Base-by-base conservation (phyloP, 1,284 basidiomycete species). In the Hymenochaete sp. region DNA sequence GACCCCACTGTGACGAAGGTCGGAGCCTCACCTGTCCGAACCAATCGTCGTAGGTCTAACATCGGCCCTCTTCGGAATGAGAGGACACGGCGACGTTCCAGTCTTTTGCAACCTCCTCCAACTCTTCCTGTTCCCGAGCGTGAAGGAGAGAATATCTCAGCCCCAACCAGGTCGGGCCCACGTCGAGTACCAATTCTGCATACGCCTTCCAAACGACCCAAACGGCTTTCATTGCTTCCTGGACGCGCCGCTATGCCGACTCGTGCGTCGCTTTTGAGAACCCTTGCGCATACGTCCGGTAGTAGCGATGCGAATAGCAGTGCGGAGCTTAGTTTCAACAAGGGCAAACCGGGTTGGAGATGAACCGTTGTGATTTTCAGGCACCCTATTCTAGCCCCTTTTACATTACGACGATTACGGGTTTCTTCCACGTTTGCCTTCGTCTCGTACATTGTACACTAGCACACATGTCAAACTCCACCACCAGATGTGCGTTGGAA, bases 21-120 rank as follows among this genome's bases (percentile, higher is more conserved):
- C n/a, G 67, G 63, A 10, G 70, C 73, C 18, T 53, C 55, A 35
- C 70, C 71, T 16, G 67, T 72, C 3, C 75, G 70, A 47, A 74
- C 67, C 56, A 60, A 60, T 10, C 69, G 83, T 49, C 68, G 86
- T 50, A 73, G 79, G 40, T 89, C 86, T 22, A 80, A 79, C 54
- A 73, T 86, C 46, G 85, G 85, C 3, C 74, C 79, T 10, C 56
- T 79, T 57, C 75, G 84, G 21, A 70, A 65, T 50, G 85, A 88
- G 60, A 83, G 83, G 59, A 64, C 64, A 13, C 66, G 84, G 52
- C 67, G 84, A 50, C 70, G 85, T 44, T 87, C 85, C 31, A 90
- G 86, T 57, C 62, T 85, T 67, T 83, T 88, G 24, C 41, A 18
- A 50, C 79, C 80, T 9, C 73, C 79, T 53, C 68, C 48, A 14